phyloP scores from a whole-genome alignment of 805 yeast species.

The Lachancea sp. region DNA sequence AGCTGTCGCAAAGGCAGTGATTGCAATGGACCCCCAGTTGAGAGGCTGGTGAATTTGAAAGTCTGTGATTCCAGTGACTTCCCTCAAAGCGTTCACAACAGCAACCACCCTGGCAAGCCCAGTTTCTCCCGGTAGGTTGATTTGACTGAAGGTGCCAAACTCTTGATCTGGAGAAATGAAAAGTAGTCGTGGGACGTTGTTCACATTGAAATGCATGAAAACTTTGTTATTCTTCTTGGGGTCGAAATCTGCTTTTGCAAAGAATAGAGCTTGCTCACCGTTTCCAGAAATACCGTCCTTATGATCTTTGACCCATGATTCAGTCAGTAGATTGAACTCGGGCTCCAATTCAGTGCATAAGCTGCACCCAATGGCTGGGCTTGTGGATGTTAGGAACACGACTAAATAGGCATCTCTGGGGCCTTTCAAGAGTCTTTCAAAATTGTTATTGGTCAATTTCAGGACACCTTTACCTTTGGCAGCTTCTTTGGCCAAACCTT shows the following conservation, averaged over 20 bases:
- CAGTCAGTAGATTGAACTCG: conserved; percentile 51
- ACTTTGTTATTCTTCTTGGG: conserved; percentile 44
- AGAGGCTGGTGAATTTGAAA: conserved; percentile 33
- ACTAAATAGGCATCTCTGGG: conserved; percentile 62
- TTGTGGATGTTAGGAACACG: conserved; percentile 68
- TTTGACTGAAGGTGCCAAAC: conserved; percentile 19
- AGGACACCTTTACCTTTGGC: conserved; percentile 36
- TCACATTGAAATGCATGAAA: conserved; percentile 41
- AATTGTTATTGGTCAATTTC: conserved; percentile 55
- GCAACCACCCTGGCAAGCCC: conserved; percentile 32
- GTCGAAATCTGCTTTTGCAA: conserved; percentile 70
- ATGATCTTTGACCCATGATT: conserved; percentile 55
- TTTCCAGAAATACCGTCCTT: conserved; percentile 40
- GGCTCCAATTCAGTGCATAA: conserved; percentile 71
- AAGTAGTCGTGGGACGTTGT: conserved; percentile 73
- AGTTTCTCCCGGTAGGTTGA: conserved; percentile 32
- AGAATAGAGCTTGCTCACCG: conserved; percentile 43
- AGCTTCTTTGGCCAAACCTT: conserved; percentile 24
- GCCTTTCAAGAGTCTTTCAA: conserved; percentile 48
- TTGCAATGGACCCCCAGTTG: conserved; percentile 34
- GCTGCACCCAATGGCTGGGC: conserved; percentile 67
- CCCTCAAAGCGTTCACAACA: conserved; percentile 26
- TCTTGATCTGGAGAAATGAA: conserved; percentile 51
- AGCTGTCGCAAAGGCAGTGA: conserved; percentile 33
- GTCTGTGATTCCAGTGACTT: conserved; percentile 22